A percentile compares a stretch with the other conserved stretches of the same genome.
Conservation (phyloP, 2,329 filamentous ascomycete genomes). For the Ascochyta pisi region DNA sequence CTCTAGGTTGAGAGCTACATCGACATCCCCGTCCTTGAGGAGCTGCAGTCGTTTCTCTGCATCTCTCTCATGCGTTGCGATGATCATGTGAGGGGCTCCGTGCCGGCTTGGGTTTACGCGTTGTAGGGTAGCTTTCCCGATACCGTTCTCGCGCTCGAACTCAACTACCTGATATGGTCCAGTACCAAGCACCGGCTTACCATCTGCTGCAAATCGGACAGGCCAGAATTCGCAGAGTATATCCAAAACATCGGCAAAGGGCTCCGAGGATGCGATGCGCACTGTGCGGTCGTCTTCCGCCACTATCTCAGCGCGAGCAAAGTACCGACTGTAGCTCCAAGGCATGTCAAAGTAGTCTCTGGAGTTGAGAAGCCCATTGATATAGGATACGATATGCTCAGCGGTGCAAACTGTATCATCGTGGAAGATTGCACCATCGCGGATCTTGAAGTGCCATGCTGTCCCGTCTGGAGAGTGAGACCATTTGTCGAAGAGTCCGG, state of each 20-base stretch:
- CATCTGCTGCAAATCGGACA: background rate
- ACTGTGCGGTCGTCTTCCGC: background rate
- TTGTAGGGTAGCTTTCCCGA: background rate
- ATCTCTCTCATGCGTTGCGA: background rate
- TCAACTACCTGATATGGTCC: background rate
- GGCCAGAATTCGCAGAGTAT: slow-evolving; percentile 1
- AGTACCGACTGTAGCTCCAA: slow-evolving; percentile 2
- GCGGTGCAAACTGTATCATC: background rate
- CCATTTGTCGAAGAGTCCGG: background rate
- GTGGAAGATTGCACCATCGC: background rate
- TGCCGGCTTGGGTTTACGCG: background rate
- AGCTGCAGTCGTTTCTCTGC: background rate
- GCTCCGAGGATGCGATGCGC: background rate
- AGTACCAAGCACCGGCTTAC: background rate
- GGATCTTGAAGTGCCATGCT: background rate
- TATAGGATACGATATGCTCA: background rate
- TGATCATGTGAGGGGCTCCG: background rate
- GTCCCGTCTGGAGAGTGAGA: background rate
- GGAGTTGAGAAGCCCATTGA: background rate
- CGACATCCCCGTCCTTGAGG: background rate
- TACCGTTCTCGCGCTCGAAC: background rate
- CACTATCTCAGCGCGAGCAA: background rate
- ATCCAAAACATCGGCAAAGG: background rate
- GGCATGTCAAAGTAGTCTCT: slow-evolving; percentile 1
- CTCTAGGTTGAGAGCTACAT: background rate